Conservation (phyloP, 176 grass and related monocot species). For the Olyra latifolia region DNA sequence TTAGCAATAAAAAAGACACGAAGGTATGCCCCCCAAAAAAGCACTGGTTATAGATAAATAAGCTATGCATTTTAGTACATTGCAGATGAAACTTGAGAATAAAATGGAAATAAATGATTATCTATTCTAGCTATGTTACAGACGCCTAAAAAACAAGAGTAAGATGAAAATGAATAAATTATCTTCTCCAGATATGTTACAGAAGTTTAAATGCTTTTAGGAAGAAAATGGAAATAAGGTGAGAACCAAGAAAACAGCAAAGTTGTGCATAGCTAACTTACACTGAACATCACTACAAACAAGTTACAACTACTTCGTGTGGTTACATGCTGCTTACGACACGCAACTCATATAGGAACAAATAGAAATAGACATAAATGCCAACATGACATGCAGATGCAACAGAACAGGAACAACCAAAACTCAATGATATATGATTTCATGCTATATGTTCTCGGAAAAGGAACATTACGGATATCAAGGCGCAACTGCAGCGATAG, state of each 20-base stretch:
- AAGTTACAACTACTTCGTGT: conserved; percentile 10
- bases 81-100: conserved; percentile 7
- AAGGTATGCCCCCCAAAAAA: conserved; percentile 8
- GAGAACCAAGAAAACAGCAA: conserved; percentile 26
- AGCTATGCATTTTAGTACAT: conserved; percentile 1
- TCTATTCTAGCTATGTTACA: not conserved
- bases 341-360: not conserved
- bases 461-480: conserved; percentile 96
- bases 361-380: conserved; percentile 37
- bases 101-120: conserved; percentile 22
- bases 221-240: not conserved
- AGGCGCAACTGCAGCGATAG: conserved; percentile 86
- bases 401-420: conserved; percentile 36
- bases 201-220: not conserved
- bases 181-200: not conserved
- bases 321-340: conserved; percentile 15
- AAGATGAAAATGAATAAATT: conserved; percentile 14
- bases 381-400: conserved; percentile 29
- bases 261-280: conserved; percentile 4
- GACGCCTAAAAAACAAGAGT: not conserved
- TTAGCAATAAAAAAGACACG: conserved; percentile 12
- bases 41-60: conserved; percentile 1
- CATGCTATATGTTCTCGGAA: conserved; percentile 42
- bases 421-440: conserved; percentile 37
- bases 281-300: conserved; percentile 19